Base-by-base conservation (phyloP, 2,329 filamentous ascomycete species). In the Cordyceps javanica region DNA sequence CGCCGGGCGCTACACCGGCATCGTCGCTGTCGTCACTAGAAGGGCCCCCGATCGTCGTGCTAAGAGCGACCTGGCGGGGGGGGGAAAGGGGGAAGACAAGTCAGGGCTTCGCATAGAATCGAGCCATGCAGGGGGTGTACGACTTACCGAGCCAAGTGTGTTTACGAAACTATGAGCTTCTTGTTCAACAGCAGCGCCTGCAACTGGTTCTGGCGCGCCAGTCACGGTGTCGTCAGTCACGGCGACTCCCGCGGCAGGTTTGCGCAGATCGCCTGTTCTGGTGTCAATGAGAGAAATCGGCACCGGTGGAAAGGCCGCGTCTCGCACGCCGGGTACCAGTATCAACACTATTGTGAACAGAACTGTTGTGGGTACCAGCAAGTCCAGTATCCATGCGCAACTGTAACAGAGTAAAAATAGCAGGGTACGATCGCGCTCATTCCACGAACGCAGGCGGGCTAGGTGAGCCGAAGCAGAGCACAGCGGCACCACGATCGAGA, bases 141-240 rank as follows among this genome's bases (percentile, higher is more conserved):
- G 10, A 23, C 57, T 32, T 34, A 66, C 58, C 0, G 62, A 61
- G 3, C 65, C 63, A 58, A 93, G 83, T 10, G 85, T 81, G 52
- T 85, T 85, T 50, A 91, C 85, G 61, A 93, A 86, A 67, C 90
- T 91, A 63, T 81, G 86, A 1, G 90, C 90, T 70, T 93, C 89
- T 59, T 87, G 82, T 67, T 93, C 89, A 0, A 90, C 86, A 0
- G 89, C 86, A 67, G 92, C 89, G 42, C 90, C 89, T 65, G 89
- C 87, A 70, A 89, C 81, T 60, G 88, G 88, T 66, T 94, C 88
- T 0, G 89, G 86, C 0, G 89, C 89, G 2, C 89, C 90, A 0
- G 89, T 93, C 0, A 85, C 81, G 61, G 86, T 90, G 60, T 90
- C 87, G 28, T 83, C 79, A 42, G 86, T 90, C 2, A 87, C 89